Evolutionary conservation across 169 alveolate species (phyloP).

Genomic region (Theileria orientalis): DNA sequence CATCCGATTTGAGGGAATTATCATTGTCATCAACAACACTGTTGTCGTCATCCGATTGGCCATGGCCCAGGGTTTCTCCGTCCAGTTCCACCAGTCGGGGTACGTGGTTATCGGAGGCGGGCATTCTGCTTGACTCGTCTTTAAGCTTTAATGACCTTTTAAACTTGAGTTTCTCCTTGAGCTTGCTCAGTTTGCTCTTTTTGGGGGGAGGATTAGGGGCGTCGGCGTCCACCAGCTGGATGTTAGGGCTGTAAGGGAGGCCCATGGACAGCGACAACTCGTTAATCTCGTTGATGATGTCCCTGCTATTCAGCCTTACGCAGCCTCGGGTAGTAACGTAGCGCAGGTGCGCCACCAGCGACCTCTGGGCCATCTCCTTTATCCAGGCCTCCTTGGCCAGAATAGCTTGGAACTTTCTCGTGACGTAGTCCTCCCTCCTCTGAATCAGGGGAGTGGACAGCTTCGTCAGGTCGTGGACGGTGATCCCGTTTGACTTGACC

Average conservation of each 20-base stretch:
- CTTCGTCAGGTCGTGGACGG: constrained; percentile 48
- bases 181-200: constrained; percentile 35
- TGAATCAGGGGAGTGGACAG: constrained; percentile 32
- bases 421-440: constrained; percentile 40
- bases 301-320: constrained; percentile 22
- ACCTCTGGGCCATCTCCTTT: constrained; percentile 65
- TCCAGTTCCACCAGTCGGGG: not conserved
- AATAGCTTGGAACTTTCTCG: constrained; percentile 47
- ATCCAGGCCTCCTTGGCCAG: constrained; percentile 64
- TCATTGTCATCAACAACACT: not conserved
- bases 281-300: constrained; percentile 29
- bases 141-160: not conserved
- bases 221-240: constrained; percentile 10
- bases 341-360: constrained; percentile 58
- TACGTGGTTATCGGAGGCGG: not conserved
- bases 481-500: constrained; percentile 40
- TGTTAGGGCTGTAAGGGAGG: constrained; percentile 56
- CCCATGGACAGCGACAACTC: constrained; percentile 57
- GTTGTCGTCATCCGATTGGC: not conserved
- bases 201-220: constrained; percentile 5
- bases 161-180: constrained; percentile 45
- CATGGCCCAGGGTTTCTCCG: not conserved
- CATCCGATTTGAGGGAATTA: not conserved
- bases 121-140: too few species aligned
- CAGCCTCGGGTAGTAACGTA: constrained; percentile 40